Percentiles rank a stretch among this genome's conserved stretches.
phyloP scores from a whole-genome alignment of 352 stramenopile species.

The Phytophthora podocarpi region DNA sequence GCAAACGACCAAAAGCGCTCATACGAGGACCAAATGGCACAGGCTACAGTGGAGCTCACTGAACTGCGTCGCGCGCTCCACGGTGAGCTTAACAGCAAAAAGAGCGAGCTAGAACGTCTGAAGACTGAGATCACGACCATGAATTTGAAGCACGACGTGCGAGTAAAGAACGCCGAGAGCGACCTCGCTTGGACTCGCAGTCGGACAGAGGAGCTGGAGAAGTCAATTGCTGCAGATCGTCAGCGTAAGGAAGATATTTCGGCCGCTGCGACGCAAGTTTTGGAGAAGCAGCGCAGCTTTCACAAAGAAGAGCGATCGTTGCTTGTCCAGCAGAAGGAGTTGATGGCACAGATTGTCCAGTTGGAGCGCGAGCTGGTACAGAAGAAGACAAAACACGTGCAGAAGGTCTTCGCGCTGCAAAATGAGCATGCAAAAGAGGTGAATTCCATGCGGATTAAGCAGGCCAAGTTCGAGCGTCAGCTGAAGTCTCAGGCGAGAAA shows the following conservation, averaged over 20 bases:
- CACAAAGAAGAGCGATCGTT: conserved; percentile 61
- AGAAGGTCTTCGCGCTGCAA: conserved; percentile 57
- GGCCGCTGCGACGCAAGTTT: conserved; percentile 39
- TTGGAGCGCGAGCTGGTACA: conserved; percentile 60
- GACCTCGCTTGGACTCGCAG: conserved; percentile 61
- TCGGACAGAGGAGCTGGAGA: conserved; percentile 53
- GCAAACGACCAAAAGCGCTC: conserved; percentile 49
- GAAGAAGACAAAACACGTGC: conserved; percentile 66
- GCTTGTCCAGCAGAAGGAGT: conserved; percentile 57
- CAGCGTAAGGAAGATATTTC: conserved; percentile 39
- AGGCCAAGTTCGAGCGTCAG: conserved; percentile 55
- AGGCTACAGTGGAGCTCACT: conserved; percentile 57
- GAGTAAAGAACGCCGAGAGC: conserved; percentile 53
- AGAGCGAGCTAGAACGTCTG: conserved; percentile 50
- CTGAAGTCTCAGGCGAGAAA: conserved; percentile 64
- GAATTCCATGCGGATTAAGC: conserved; percentile 44
- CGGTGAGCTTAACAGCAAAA: conserved; percentile 53
- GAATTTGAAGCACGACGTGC: conserved; percentile 62
- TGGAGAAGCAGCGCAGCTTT: conserved; percentile 57
- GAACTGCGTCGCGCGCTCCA: conserved; percentile 49
- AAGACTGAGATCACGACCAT: conserved; percentile 54
- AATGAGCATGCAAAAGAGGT: conserved; percentile 40
- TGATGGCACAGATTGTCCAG: conserved; percentile 61
- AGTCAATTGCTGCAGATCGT: conserved; percentile 34
- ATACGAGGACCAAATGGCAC: conserved; percentile 51